Conservation (phyloP, 129 eudicot species). For the Silybum marianum region DNA sequence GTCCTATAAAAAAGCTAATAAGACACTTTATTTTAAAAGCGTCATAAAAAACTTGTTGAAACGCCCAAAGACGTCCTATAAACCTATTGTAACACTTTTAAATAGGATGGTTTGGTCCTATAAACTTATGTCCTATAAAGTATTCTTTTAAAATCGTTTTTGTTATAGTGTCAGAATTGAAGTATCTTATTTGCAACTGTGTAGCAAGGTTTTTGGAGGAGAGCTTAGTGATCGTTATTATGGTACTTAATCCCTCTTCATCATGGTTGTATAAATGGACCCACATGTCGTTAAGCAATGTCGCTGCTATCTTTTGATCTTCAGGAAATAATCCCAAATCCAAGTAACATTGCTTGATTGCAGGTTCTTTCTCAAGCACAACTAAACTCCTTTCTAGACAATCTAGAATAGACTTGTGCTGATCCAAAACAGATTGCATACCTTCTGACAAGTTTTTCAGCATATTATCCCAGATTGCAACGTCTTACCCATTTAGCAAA, state of each 20-base stretch:
- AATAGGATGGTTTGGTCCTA: too few relatives aligned
- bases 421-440: constrained; percentile 29
- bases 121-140: too few relatives aligned
- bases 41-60: too few relatives aligned
- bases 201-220: constrained; percentile 29
- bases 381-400: constrained; percentile 34
- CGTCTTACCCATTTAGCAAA: constrained; percentile 31
- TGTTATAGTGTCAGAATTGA: too few relatives aligned
- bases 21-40: too few relatives aligned
- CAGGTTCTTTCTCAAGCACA: constrained; percentile 14
- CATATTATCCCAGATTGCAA: constrained; percentile 25
- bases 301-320: constrained; percentile 40
- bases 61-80: too few relatives aligned
- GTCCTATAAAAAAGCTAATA: too few relatives aligned
- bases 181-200: constrained; percentile 23
- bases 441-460: constrained; percentile 30
- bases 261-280: constrained; percentile 26
- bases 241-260: constrained; percentile 29
- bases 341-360: constrained; percentile 30
- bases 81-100: too few relatives aligned
- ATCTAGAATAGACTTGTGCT: constrained; percentile 13
- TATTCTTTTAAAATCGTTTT: too few relatives aligned
- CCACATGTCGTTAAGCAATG: constrained; percentile 36
- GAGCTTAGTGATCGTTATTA: constrained; percentile 17
- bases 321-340: constrained; percentile 40